A percentile compares a stretch with the other conserved stretches of the same genome.
phyloP scores from a whole-genome alignment of 495 filamentous ascomycete species.

The Hamigera avellanea region DNA sequence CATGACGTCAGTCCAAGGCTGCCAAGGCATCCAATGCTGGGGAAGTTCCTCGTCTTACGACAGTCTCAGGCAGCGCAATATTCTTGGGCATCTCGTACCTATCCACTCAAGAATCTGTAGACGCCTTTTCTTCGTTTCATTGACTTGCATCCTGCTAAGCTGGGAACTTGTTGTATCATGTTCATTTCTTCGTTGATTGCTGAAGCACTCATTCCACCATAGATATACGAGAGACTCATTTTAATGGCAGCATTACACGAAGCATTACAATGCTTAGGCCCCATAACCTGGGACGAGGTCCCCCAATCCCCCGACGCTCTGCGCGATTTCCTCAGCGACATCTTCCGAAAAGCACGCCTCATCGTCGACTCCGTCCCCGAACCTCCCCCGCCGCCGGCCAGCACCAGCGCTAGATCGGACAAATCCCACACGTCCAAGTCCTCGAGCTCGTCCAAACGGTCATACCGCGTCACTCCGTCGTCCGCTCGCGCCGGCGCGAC shows the following conservation, averaged over 20 bases:
- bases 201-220: too few relatives aligned
- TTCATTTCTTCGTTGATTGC: too few relatives aligned
- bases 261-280: conserved; percentile 62
- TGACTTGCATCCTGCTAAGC: background rate
- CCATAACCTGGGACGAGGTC: conserved; percentile 53
- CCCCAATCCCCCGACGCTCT: conserved; percentile 39
- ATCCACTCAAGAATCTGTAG: too few relatives aligned
- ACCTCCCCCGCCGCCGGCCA: too few relatives aligned
- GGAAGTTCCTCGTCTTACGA: too few relatives aligned
- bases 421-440: too few relatives aligned
- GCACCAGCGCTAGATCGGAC: too few relatives aligned
- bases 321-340: conserved; percentile 42
- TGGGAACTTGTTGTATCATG: too few relatives aligned
- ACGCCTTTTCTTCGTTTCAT: background rate
- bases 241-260: conserved; percentile 56
- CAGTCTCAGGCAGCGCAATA: too few relatives aligned
- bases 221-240: background rate
- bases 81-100: too few relatives aligned
- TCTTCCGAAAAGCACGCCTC: conserved; percentile 52
- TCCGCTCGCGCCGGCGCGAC: conserved; percentile 38
- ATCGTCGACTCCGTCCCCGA: conserved; percentile 68
- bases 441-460: too few relatives aligned
- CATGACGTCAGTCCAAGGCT: background rate
- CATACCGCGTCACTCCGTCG: conserved; percentile 41
- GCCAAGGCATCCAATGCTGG: too few relatives aligned